phyloP scores from a whole-genome alignment of 768 basidiomycete genomes.

The Chalciporus piperatus region DNA sequence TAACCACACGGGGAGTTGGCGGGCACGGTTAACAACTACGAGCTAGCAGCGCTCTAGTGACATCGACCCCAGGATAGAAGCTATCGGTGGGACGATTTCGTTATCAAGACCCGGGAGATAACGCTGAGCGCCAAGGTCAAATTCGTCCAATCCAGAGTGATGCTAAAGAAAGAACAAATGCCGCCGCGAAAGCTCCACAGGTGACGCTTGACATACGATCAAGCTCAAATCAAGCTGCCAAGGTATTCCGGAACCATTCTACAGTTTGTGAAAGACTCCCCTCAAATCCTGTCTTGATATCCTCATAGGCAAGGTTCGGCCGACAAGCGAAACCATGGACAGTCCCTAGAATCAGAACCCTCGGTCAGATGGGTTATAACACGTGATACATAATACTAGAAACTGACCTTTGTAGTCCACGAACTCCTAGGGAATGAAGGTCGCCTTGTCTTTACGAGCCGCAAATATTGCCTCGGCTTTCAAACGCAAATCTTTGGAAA shows the following conservation, averaged over 20 bases:
- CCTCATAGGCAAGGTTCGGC: conserved; percentile 41
- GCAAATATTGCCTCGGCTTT: conserved; percentile 31
- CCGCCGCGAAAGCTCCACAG: neutral
- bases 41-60: no score
- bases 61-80: neutral
- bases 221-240: conserved; percentile 6
- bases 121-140: neutral
- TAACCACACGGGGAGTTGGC: neutral
- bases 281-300: conserved; percentile 45
- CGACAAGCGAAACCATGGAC: conserved; percentile 48
- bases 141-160: neutral
- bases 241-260: conserved; percentile 42
- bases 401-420: conserved; percentile 34
- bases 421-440: conserved; percentile 36
- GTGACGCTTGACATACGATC: neutral
- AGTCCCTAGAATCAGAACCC: conserved; percentile 34
- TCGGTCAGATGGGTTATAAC: conserved; percentile 1
- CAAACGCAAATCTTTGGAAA: conserved; percentile 25
- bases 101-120: neutral
- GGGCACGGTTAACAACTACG: neutral
- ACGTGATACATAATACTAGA: neutral
- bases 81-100: neutral
- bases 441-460: conserved; percentile 25
- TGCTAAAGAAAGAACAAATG: neutral
- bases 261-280: conserved; percentile 40